These are phyloP conservation scores for Suillus hirtellus DNA, from an alignment of 768 basidiomycete genomes.

Conservation along the genomic window DNA sequence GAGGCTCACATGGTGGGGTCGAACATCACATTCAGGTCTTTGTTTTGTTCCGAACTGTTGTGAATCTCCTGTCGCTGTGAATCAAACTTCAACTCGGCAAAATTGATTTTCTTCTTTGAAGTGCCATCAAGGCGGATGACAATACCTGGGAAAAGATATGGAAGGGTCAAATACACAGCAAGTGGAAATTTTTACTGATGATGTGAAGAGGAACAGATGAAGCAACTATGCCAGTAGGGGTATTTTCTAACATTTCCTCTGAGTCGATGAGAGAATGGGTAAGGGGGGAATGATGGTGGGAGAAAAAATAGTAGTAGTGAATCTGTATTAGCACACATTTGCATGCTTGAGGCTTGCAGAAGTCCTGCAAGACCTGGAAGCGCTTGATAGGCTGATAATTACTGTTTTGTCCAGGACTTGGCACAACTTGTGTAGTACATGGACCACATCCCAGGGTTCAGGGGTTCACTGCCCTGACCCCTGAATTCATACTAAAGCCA, in stretches of 20 bases:
- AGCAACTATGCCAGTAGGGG: background rate
- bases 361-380: background rate
- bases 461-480: background rate
- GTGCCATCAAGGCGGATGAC: constrained; percentile 1
- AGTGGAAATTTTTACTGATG: background rate
- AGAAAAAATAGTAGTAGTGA: background rate
- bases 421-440: background rate
- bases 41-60: background rate
- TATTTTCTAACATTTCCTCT: background rate
- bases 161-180: background rate
- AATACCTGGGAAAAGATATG: background rate
- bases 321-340: background rate
- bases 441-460: background rate
- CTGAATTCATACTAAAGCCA: background rate
- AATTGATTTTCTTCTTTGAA: constrained; percentile 9
- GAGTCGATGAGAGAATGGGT: background rate
- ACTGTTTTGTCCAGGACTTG: background rate
- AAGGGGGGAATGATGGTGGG: background rate
- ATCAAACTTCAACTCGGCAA: constrained; percentile 4
- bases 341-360: background rate
- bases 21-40: constrained; percentile 1
- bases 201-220: background rate
- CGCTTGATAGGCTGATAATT: background rate
- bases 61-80: constrained; percentile 1
- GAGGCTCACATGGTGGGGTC: constrained; percentile 5